These are phyloP conservation scores for Ceratocystis cacaofunesta DNA, from an alignment of 2,329 filamentous ascomycete genomes.

Conservation along the genomic window DNA sequence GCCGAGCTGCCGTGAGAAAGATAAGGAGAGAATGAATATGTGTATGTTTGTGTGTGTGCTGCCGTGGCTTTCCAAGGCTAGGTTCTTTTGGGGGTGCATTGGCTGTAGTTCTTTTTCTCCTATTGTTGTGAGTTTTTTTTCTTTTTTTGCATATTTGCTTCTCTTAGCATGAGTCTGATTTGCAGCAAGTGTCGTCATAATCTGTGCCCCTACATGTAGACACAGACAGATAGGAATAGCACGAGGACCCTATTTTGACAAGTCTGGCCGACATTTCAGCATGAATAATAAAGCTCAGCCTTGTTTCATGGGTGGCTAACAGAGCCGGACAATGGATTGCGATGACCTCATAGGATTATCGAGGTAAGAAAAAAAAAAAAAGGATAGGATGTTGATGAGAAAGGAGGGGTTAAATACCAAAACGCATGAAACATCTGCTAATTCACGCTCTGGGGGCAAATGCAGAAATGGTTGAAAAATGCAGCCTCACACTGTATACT, in stretches of 20 bases:
- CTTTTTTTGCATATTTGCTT: not conserved
- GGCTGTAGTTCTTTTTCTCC: too few relatives aligned
- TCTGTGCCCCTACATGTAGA: not conserved
- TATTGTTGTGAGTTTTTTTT: not conserved
- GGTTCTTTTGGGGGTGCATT: too few relatives aligned
- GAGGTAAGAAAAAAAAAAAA: not conserved
- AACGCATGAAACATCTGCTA: not conserved
- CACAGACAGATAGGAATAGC: not conserved
- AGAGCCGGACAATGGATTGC: not conserved
- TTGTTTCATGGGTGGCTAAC: not conserved
- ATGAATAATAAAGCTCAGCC: not conserved
- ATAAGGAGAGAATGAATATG: too few relatives aligned
- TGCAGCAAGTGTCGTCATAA: not conserved
- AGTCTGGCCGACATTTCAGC: not conserved
- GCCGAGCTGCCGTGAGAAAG: too few relatives aligned
- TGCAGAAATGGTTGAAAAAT: not conserved
- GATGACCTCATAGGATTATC: constrained; percentile 1
- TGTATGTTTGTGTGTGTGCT: too few relatives aligned
- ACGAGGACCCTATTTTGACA: not conserved
- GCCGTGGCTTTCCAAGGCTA: too few relatives aligned
- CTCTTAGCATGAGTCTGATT: not conserved
- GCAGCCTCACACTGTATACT: not conserved
- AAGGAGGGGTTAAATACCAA: not conserved
- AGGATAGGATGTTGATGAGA: not conserved
- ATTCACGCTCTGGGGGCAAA: not conserved